Evolutionary conservation across 2,329 filamentous ascomycete genomes (phyloP).

Genomic region (Chalara sp.): DNA sequence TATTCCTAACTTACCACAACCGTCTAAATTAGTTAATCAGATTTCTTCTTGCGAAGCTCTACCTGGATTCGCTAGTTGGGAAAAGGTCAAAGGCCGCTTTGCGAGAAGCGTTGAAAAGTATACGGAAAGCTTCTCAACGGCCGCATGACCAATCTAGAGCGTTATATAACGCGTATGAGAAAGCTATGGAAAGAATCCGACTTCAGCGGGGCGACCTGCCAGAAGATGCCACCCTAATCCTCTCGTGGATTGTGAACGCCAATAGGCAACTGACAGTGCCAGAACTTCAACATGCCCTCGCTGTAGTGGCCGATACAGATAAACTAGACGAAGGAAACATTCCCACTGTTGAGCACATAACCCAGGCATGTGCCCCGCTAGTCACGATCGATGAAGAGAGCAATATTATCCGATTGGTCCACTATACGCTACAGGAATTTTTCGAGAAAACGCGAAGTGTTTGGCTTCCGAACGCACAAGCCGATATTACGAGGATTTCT

Average conservation of each 20-base stretch:
- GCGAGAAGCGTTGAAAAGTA: slow-evolving; percentile 18
- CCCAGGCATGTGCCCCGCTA: slow-evolving; percentile 10
- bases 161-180: slow-evolving; percentile 34
- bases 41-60: too few species aligned
- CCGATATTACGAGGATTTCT: background rate
- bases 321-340: slow-evolving; percentile 31
- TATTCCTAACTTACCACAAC: background rate
- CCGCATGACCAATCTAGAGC: too few species aligned
- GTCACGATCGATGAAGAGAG: background rate
- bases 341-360: slow-evolving; percentile 11
- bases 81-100: too few species aligned
- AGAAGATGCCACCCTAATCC: background rate
- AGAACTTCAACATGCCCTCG: slow-evolving; percentile 38
- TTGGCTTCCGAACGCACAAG: background rate
- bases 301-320: slow-evolving; percentile 21
- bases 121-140: too few species aligned
- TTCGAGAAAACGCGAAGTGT: background rate
- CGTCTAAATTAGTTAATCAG: slow-evolving; percentile 10
- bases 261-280: slow-evolving; percentile 24
- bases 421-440: background rate
- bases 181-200: slow-evolving; percentile 31
- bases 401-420: background rate
- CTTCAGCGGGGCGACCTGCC: background rate
- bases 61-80: too few species aligned
- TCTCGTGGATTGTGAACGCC: too few species aligned